These are phyloP conservation scores for Bacidia rubella DNA, from an alignment of 495 filamentous ascomycete species.

Conservation along the genomic window DNA sequence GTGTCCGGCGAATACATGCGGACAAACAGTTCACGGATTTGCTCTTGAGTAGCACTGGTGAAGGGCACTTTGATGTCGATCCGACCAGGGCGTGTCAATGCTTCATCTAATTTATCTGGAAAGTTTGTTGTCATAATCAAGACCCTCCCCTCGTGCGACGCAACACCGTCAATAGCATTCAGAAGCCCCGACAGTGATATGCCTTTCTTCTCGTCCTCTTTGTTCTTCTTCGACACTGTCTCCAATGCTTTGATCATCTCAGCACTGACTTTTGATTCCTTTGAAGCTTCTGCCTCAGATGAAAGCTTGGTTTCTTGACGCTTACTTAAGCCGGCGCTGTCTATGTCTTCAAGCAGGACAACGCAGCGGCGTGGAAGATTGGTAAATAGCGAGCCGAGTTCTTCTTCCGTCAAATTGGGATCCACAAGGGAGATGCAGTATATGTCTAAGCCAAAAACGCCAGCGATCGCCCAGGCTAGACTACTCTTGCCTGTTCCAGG, in stretches of 20 bases:
- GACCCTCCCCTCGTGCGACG: slow-evolving; percentile 65
- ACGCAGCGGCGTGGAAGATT: slow-evolving; percentile 48
- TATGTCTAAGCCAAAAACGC: slow-evolving; percentile 48
- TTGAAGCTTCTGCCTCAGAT: slow-evolving; percentile 8
- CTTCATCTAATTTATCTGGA: slow-evolving; percentile 58
- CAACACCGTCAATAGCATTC: slow-evolving; percentile 76
- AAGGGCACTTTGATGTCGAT: slow-evolving; percentile 64
- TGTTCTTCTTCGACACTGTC: slow-evolving; percentile 10
- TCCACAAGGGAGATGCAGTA: slow-evolving; percentile 48
- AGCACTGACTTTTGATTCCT: slow-evolving; percentile 11
- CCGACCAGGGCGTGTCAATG: slow-evolving; percentile 61
- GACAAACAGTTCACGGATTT: slow-evolving; percentile 55
- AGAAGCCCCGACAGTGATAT: slow-evolving; percentile 65
- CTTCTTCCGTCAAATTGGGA: slow-evolving; percentile 37
- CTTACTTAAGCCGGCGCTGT: slow-evolving; percentile 37
- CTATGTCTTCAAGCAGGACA: slow-evolving; percentile 55
- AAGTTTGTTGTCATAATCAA: slow-evolving; percentile 80
- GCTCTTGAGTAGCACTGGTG: slow-evolving; percentile 44
- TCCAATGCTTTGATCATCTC: slow-evolving; percentile 12
- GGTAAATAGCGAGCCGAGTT: slow-evolving; percentile 34
- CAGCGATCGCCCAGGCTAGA: slow-evolving; percentile 48
- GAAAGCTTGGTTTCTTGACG: slow-evolving; percentile 6
- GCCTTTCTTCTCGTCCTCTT: slow-evolving; percentile 17
- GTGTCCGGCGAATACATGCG: slow-evolving; percentile 50
- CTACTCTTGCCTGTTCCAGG: slow-evolving; percentile 60